These are phyloP conservation scores for Yamadazyma sp. DNA, from an alignment of 805 yeast genomes.

Conservation along the genomic window DNA sequence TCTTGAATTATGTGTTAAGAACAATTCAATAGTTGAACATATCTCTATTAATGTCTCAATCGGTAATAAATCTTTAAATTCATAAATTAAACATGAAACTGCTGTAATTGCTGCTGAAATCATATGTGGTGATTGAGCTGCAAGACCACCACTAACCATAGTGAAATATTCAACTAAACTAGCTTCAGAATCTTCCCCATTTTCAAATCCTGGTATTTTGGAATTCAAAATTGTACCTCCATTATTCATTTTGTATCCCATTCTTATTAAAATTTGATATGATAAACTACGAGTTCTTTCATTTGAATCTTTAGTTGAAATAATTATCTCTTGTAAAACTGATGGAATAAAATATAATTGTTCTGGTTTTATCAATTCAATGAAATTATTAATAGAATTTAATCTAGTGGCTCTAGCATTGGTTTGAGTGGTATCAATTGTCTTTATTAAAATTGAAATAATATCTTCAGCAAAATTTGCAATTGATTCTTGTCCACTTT, in stretches of 20 bases:
- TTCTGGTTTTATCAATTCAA: slow-evolving; percentile 58
- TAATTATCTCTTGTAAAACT: slow-evolving; percentile 79
- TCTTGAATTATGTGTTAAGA: slow-evolving; percentile 83
- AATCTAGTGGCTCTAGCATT: slow-evolving; percentile 83
- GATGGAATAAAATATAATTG: slow-evolving; percentile 78
- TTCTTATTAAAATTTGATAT: slow-evolving; percentile 67
- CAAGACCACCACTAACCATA: slow-evolving; percentile 94
- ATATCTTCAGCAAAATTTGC: slow-evolving; percentile 52
- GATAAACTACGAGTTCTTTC: slow-evolving; percentile 87
- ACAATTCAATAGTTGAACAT: slow-evolving; percentile 81
- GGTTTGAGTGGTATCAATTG: slow-evolving; percentile 56
- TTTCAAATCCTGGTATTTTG: slow-evolving; percentile 60
- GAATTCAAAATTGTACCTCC: slow-evolving; percentile 68
- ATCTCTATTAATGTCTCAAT: slow-evolving; percentile 65
- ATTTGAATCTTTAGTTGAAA: slow-evolving; percentile 87
- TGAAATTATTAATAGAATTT: slow-evolving; percentile 57
- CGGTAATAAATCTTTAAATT: slow-evolving; percentile 68
- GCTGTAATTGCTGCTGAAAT: slow-evolving; percentile 92
- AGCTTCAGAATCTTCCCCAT: slow-evolving; percentile 63
- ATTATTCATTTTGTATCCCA: slow-evolving; percentile 74
- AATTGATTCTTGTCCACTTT: slow-evolving; percentile 57
- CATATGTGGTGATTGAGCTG: slow-evolving; percentile 93
- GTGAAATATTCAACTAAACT: slow-evolving; percentile 80
- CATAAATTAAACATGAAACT: slow-evolving; percentile 79
- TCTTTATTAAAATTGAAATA: slow-evolving; percentile 54